These are phyloP conservation scores for Globisporangium mamillatum DNA, from an alignment of 352 stramenopile genomes.

Conservation along the genomic window DNA sequence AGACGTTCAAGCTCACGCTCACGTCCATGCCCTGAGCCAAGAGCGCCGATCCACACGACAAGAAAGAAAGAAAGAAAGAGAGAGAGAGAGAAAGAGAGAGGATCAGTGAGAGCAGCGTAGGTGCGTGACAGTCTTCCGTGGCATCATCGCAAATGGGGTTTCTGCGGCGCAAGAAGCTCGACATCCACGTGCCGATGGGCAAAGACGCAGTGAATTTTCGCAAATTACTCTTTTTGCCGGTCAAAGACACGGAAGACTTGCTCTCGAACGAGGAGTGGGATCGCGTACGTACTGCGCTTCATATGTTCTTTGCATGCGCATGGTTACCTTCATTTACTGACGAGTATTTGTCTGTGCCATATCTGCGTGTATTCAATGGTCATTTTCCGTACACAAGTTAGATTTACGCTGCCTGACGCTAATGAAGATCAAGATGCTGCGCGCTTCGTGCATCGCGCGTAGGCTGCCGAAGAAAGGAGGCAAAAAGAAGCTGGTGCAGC, in stretches of 20 bases:
- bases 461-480: conserved; percentile 60
- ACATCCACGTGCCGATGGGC: conserved; percentile 68
- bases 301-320: neutral
- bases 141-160: conserved; percentile 42
- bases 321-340: neutral
- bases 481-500: conserved; percentile 57
- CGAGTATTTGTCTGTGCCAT: neutral
- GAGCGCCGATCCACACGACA: too few relatives aligned
- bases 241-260: conserved; percentile 66
- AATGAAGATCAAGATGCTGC: conserved; percentile 84
- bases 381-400: conserved; percentile 30
- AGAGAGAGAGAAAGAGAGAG: neutral
- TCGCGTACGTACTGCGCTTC: conserved; percentile 29
- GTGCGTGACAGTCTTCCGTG: neutral
- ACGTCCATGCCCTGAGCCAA: neutral
- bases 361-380: neutral
- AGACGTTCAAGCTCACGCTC: neutral
- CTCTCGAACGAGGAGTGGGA: conserved; percentile 72
- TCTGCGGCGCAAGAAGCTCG: conserved; percentile 55
- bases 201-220: conserved; percentile 75
- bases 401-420: conserved; percentile 77
- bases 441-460: conserved; percentile 69
- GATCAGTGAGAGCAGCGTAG: neutral
- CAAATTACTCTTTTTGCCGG: conserved; percentile 72
- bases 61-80: neutral